These are phyloP conservation scores for Talaromyces rugulosus DNA, from an alignment of 2,329 filamentous ascomycete genomes.

Conservation along the genomic window DNA sequence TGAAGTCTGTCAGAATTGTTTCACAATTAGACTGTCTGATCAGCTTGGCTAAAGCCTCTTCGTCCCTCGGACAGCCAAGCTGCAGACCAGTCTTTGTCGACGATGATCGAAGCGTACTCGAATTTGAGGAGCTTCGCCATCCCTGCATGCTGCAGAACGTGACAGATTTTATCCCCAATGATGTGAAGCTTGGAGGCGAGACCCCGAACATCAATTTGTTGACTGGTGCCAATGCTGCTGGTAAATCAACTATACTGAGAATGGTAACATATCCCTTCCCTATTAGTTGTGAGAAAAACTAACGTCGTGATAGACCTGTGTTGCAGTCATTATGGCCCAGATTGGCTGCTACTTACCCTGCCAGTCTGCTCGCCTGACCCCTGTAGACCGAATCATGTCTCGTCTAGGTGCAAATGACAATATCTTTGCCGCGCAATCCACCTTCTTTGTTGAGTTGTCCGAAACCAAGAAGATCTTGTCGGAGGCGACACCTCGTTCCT, in stretches of 20 bases:
- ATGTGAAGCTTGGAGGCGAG: conserved; percentile 79
- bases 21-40: conserved; percentile 93
- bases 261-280: conserved; percentile 58
- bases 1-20: conserved; percentile 82
- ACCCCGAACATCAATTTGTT: conserved; percentile 81
- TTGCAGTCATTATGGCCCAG: conserved; percentile 96
- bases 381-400: conserved; percentile 97
- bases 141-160: conserved; percentile 90
- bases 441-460: conserved; percentile 95
- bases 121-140: conserved; percentile 88
- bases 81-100: conserved; percentile 88
- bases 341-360: conserved; percentile 91
- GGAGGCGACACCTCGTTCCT: conserved; percentile 86
- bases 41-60: conserved; percentile 83
- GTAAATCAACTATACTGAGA: conserved; percentile 91
- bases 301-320: conserved; percentile 64
- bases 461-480: conserved; percentile 98
- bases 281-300: neutral
- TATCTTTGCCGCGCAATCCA: conserved; percentile 95
- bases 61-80: conserved; percentile 75
- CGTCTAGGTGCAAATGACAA: conserved; percentile 97
- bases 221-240: conserved; percentile 93
- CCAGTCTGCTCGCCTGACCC: conserved; percentile 74
- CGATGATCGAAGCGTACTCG: conserved; percentile 76
- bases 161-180: conserved; percentile 93